Evolutionary conservation across 257 asterid genomes (phyloP).

Genomic region (Plantago major): DNA sequence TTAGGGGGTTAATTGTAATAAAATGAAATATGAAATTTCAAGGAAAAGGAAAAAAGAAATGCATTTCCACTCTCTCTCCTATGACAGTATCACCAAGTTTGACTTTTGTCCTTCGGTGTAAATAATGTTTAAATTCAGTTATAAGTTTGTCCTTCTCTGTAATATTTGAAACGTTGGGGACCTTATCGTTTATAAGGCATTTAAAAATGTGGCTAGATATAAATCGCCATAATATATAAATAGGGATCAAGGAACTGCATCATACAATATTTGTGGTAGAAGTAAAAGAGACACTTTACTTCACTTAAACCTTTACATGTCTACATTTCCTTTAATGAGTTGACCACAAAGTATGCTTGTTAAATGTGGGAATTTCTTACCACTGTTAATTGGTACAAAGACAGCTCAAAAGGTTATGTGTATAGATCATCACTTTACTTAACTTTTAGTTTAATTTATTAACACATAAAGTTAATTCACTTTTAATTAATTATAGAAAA

Average conservation of each 20-base stretch:
- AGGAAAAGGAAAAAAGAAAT: too few relatives aligned
- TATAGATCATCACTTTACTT: conserved; percentile 16
- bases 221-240: too few relatives aligned
- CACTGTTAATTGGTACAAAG: conserved; percentile 10
- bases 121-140: too few relatives aligned
- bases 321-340: conserved; percentile 25
- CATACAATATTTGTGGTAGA: conserved; percentile 3
- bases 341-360: conserved; percentile 19
- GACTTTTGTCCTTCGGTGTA: too few relatives aligned
- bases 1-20: too few relatives aligned
- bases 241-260: background rate
- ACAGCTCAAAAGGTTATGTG: conserved; percentile 20
- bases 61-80: too few relatives aligned
- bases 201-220: too few relatives aligned
- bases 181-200: too few relatives aligned
- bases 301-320: conserved; percentile 21
- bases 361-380: conserved; percentile 15
- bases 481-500: conserved; percentile 20
- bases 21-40: too few relatives aligned
- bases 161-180: too few relatives aligned
- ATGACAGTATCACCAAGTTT: too few relatives aligned
- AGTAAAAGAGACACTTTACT: conserved; percentile 17
- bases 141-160: too few relatives aligned
- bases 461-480: conserved; percentile 47
- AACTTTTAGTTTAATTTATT: conserved; percentile 27